These are phyloP conservation scores for Pseudogymnoascus sp. DNA, from an alignment of 2,329 filamentous ascomycete species.

Conservation along the genomic window DNA sequence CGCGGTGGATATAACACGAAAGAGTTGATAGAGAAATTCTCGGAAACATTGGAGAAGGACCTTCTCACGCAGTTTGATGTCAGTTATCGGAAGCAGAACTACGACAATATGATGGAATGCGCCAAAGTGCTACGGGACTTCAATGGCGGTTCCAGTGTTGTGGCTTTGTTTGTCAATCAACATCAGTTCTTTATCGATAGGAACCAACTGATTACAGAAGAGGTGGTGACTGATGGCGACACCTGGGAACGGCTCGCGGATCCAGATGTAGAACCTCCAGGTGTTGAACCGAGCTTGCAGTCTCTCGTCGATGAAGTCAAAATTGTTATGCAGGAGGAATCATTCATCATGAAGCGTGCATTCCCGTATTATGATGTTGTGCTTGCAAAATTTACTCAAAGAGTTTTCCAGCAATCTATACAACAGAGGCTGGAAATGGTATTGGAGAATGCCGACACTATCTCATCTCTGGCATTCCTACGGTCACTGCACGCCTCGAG, in stretches of 20 bases:
- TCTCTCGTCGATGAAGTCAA: constrained; percentile 89
- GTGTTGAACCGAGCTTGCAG: constrained; percentile 85
- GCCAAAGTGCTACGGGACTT: constrained; percentile 91
- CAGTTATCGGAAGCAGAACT: constrained; percentile 90
- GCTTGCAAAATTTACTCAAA: constrained; percentile 82
- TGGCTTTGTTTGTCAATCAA: constrained; percentile 94
- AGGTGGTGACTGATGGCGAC: constrained; percentile 44
- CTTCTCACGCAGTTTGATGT: constrained; percentile 94
- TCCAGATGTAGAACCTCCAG: constrained; percentile 83
- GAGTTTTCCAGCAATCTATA: constrained; percentile 95
- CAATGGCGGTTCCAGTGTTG: constrained; percentile 89
- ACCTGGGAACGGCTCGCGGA: constrained; percentile 90
- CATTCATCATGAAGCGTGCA: constrained; percentile 88
- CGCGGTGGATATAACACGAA: constrained; percentile 53
- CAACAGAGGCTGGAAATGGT: constrained; percentile 95
- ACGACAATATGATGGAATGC: constrained; percentile 96
- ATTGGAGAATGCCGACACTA: constrained; percentile 82
- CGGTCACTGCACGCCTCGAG: constrained; percentile 84
- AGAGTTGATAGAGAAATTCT: constrained; percentile 92
- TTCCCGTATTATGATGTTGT: constrained; percentile 97
- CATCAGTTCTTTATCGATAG: constrained; percentile 99
- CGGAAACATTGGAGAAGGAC: constrained; percentile 91
- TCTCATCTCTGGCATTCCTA: constrained; percentile 87
- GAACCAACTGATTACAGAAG: constrained; percentile 75
- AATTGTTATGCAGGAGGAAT: constrained; percentile 94